Base-by-base conservation (phyloP, 78 protist species). In the Polysphondylium violaceum region DNA sequence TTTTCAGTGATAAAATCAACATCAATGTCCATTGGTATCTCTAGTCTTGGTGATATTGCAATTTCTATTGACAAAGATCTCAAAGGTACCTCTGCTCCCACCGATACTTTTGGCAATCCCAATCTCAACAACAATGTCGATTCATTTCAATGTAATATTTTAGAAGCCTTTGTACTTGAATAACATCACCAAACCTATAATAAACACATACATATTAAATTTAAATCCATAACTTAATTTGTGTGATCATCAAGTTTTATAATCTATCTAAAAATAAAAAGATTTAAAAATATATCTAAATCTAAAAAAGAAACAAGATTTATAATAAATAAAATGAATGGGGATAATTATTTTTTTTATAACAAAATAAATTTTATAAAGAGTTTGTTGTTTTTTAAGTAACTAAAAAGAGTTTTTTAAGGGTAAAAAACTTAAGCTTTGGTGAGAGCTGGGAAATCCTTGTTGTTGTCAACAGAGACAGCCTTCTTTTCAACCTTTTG, bases 31-130 rank as follows among this genome's bases (percentile, higher is more conserved):
- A 55, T 81, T 50, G 89, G 89, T 65, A 16, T 40, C 19, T 35
- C 27, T 64, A 65, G 51, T 43, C 21, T 69, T 2, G 76, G 76
- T 41, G 76, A 69, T 14, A 16, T 69, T 9, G 76, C 51, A 23
- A 33, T 69, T 23, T 43, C 12, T 44, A 23, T 81, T 33, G 44
- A 59, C 3, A 55, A 27, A 17, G 89, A 81, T 36, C 31, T 81
- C 27, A 64, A 81, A 35, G 89, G 89, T 68, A 81, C 56, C 12
- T 17, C 71, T 4, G 16, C 25, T 25, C 9, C 40, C 0, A 65
- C 69, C 4, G 89, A 81, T 36, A 67, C 89, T 5, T 81, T 56
- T 81, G 68, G 29, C 14, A 81, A 53, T 55, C 89, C 89, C 31
- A 51, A 72, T 68, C 35, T 81, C 23, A 73, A 73, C 56, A 36